Base-by-base conservation (phyloP, 2,329 filamentous ascomycete genomes). In the Calonectria ilicicola region DNA sequence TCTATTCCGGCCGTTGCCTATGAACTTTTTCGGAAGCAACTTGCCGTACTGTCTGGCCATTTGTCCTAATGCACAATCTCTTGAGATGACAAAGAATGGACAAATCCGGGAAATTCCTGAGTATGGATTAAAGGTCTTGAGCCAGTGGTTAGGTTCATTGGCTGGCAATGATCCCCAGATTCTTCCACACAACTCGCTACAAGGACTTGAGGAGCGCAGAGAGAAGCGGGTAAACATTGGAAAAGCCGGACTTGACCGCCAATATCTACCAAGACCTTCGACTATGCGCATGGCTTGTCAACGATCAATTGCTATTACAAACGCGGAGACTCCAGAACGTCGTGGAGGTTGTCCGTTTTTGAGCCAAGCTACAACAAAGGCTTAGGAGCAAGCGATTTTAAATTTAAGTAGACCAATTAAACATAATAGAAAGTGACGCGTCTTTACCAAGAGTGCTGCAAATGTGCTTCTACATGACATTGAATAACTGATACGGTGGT, bases 1-100 rank as follows among this genome's bases (percentile, higher is more conserved):
- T 15, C 40, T 72, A n/a, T 72, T 69, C 65, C 65, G 65, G 21
- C 65, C 70, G 15, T 46, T 72, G 17, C 58, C 70, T 15, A 40
- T 72, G 23, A 51, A 70, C 38, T 27, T 42, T 27, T 62, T 42
- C 23, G 35, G 56, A 27, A 62, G 56, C 32, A 62, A 62, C 15
- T 12, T 62, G 21, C 58, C 58, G 7, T 63, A 44, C 32, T 63
- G 58, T 35, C 58, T 63, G 3, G 9, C 15, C 2, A 38, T 42
- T 19, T 2, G 38, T 21, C 26, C 46, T 9, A 14, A 56, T 7
- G 10, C 26, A 29, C 21, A 47, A 3, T 8, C 19, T 23, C 29
- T 65, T 1, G 62, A 65, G 44, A 65, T 65, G 62, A 35, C 26
- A 12, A 26, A 65, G 21, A 17, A 10, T 10, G 32, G 63, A 14